Evolutionary conservation across 345 rosid species (phyloP).

Genomic region (Passiflora organensis): DNA sequence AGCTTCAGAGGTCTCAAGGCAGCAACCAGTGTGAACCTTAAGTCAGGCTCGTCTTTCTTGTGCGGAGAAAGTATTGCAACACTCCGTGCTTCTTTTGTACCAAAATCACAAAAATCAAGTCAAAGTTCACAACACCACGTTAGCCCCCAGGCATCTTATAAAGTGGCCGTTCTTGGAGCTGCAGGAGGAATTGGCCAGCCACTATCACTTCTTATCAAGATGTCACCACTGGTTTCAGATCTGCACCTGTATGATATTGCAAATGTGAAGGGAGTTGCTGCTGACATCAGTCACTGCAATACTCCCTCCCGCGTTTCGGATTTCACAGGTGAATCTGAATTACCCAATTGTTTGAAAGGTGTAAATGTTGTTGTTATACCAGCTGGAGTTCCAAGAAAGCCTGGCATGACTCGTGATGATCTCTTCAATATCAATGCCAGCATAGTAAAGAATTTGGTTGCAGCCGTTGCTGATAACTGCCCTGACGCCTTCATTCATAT

Average conservation of each 20-base stretch:
- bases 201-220: conserved; percentile 74
- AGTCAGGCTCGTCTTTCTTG: conserved; percentile 50
- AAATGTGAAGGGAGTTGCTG: conserved; percentile 92
- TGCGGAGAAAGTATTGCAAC: conserved; percentile 44
- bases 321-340: conserved; percentile 74
- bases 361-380: conserved; percentile 84
- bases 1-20: conserved; percentile 64
- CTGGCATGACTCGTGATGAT: conserved; percentile 96
- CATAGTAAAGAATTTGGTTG: conserved; percentile 73
- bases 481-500: conserved; percentile 87
- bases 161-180: conserved; percentile 82
- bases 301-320: conserved; percentile 83
- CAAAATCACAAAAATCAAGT: conserved; percentile 31
- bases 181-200: conserved; percentile 95
- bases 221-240: conserved; percentile 82
- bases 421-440: conserved; percentile 88
- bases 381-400: conserved; percentile 91
- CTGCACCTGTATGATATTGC: conserved; percentile 86
- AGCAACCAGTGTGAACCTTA: conserved; percentile 38
- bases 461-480: conserved; percentile 84
- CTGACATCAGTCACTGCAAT: conserved; percentile 93
- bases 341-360: conserved; percentile 65
- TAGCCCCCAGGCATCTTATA: conserved; percentile 59
- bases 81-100: conserved; percentile 37
- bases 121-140: conserved; percentile 34